Evolutionary conservation across 805 yeast species (phyloP), one percentile per base, ranked within the genome.

Genomic region (Starmerella asiatica): DNA sequence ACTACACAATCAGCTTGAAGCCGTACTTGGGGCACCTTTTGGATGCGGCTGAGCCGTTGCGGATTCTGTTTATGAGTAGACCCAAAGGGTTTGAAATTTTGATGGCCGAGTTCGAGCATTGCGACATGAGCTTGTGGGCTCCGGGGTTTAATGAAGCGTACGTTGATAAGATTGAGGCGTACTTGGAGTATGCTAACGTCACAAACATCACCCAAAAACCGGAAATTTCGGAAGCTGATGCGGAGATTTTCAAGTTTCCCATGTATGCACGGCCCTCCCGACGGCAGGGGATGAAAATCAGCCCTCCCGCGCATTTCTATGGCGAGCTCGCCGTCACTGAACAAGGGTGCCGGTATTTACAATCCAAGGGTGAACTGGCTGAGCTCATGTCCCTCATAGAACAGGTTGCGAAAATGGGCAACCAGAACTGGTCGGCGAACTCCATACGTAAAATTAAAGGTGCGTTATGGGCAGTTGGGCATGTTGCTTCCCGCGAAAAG

Each of bases 401-500:
- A 4, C 16, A 23, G 4, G 44, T 42, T 9, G 50, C 45, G 11
- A 18, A 21, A 7, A 29, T 17, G 1, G 5, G 11, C 24, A 11
- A 19, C n/a, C 5, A 20, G 9, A 26, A 36, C 29, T 39, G 43
- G 40, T n/a, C 32, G 2, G 14, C 34, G 5, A 64, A 65, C 5
- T 58, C 60, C 16, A 43, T 64, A 16, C 26, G 62, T 7, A 68
- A 67, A 45, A 57, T 88, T 20, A 83, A 82, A 53, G 81, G 86
- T 9, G 72, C 79, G 26, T 51, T 88, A 27, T 88, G 96, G 96
- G 76, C 93, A 1, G 65, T 83, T 26, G 96, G 95, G 0, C 76
- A 77, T 51, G 74, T 86, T 23, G 86, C 86, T 2, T 71, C 85
- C 1, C 71, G 84, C 1, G 69, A 70, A 8, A 61, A 68, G 37